phyloP scores from a whole-genome alignment of 2,329 filamentous ascomycete genomes.

The Rutstroemia sp. region DNA sequence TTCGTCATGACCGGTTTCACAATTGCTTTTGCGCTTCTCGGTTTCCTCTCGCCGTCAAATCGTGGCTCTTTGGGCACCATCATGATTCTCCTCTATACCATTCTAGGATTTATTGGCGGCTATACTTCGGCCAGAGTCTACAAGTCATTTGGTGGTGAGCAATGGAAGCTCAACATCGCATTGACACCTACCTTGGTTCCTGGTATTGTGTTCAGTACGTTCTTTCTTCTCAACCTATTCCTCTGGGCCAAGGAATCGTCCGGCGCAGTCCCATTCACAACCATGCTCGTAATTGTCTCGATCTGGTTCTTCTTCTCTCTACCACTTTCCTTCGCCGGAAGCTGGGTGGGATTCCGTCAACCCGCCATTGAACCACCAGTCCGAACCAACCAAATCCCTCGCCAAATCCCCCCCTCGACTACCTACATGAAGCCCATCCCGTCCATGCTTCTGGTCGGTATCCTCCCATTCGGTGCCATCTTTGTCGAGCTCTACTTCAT shows the following conservation, averaged over 20 bases:
- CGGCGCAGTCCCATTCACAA: constrained; percentile 90
- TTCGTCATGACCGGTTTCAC: constrained; percentile 97
- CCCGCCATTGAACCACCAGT: constrained; percentile 68
- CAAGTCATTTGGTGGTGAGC: constrained; percentile 86
- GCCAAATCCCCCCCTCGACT: constrained; percentile 80
- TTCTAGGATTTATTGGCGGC: constrained; percentile 87
- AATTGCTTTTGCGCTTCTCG: constrained; percentile 85
- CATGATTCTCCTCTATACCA: constrained; percentile 85
- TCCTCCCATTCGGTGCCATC: constrained; percentile 91
- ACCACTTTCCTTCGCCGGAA: constrained; percentile 80
- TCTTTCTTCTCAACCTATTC: constrained; percentile 94
- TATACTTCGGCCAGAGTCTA: constrained; percentile 88
- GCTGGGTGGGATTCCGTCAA: constrained; percentile 86
- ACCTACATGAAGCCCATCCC: constrained; percentile 83
- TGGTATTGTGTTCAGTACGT: constrained; percentile 74
- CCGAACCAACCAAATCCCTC: constrained; percentile 94
- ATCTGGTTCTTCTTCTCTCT: constrained; percentile 98
- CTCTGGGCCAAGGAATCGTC: constrained; percentile 90
- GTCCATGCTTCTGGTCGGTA: constrained; percentile 84
- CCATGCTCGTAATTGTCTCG: constrained; percentile 85
- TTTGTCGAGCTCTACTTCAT: constrained; percentile 99
- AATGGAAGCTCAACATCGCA: constrained; percentile 90
- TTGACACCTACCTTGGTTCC: constrained; percentile 83
- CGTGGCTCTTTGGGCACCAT: constrained; percentile 89
- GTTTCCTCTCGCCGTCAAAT: constrained; percentile 92